A percentile compares a stretch with the other conserved stretches of the same genome.
Conservation (phyloP, 192 early-diverging fungal genomes). For the Rhizophagus sp. region DNA sequence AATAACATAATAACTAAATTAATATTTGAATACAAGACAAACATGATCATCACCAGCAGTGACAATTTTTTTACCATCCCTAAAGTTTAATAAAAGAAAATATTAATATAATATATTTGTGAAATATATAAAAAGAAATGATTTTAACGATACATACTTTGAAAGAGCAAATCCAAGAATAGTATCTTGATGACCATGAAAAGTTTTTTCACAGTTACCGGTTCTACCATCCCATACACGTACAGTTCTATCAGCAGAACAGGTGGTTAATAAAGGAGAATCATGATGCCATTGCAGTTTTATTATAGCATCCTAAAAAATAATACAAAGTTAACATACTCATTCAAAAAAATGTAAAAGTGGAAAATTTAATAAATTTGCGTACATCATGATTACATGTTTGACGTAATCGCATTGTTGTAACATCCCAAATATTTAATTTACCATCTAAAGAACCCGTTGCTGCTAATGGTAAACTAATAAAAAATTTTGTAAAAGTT, state of each 20-base stretch:
- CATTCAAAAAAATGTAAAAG: neutral
- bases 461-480: constrained; percentile 66
- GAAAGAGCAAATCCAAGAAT: constrained; percentile 83
- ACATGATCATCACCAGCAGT: constrained; percentile 82
- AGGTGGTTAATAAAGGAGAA: constrained; percentile 69
- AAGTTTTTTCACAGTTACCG: constrained; percentile 72
- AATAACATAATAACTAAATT: too few species aligned
- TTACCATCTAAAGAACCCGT: constrained; percentile 88
- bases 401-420: constrained; percentile 76
- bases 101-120: neutral
- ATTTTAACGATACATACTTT: constrained; percentile 31
- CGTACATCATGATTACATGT: constrained; percentile 76
- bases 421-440: constrained; percentile 92
- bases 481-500: too few species aligned
- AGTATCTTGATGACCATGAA: constrained; percentile 83
- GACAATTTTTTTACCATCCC: constrained; percentile 66
- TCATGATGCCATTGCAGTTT: constrained; percentile 71
- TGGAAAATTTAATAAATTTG: neutral
- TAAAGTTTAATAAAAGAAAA: constrained; percentile 20
- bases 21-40: constrained; percentile 59
- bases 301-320: constrained; percentile 74
- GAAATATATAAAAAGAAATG: neutral
- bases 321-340: neutral
- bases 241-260: constrained; percentile 74
- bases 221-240: constrained; percentile 91